Conservation (phyloP, 2,329 filamentous ascomycete genomes). For the Grosmannia serpens region DNA sequence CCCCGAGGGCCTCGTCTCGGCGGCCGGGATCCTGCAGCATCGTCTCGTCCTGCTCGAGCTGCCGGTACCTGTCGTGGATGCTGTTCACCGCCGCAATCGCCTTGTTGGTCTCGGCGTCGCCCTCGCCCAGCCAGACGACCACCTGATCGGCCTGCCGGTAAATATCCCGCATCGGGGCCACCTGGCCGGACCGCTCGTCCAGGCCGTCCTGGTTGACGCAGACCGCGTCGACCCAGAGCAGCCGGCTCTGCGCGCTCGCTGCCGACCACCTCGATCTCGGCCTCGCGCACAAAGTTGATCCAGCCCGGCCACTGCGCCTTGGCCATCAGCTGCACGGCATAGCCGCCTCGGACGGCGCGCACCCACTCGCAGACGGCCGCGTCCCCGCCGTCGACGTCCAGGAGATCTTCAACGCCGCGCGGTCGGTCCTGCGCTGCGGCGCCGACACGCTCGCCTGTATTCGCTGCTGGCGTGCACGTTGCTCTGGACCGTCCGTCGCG, state of each 20-base stretch:
- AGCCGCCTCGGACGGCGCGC: neutral
- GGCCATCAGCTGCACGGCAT: neutral
- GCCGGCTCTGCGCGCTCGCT: neutral
- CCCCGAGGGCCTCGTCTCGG: neutral
- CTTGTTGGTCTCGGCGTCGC: neutral
- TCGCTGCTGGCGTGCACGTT: neutral
- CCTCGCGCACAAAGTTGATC: neutral
- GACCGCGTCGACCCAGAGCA: conserved; percentile 7
- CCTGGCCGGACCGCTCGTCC: conserved; percentile 5
- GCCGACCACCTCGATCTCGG: neutral
- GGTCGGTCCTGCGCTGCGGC: neutral
- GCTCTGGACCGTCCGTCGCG: neutral
- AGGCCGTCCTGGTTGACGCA: conserved; percentile 3
- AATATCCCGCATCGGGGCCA: conserved; percentile 7
- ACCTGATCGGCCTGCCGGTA: conserved; percentile 4
- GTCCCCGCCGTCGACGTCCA: neutral
- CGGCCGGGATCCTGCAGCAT: neutral
- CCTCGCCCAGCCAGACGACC: conserved; percentile 8
- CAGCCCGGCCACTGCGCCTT: neutral
- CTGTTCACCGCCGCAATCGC: neutral
- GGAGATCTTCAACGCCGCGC: conserved; percentile 3
- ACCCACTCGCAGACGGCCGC: neutral
- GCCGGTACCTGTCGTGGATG: neutral
- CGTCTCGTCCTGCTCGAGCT: neutral
- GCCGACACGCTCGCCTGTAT: neutral